phyloP scores from a whole-genome alignment of 2,329 filamentous ascomycete genomes.

The Dothidotthia symphoricarpi region DNA sequence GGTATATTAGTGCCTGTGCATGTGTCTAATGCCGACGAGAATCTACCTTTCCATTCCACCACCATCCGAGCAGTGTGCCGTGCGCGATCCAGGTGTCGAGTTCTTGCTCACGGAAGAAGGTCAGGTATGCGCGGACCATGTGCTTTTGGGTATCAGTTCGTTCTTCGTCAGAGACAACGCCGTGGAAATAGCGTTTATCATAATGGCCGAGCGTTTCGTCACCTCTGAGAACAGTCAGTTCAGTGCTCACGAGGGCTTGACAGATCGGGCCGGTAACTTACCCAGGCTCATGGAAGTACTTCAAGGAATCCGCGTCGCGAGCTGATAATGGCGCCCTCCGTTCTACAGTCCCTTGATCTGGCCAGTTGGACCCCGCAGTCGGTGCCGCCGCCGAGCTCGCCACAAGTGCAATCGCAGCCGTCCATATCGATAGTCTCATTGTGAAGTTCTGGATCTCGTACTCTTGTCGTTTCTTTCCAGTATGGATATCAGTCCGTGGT shows the following conservation, averaged over 20 bases:
- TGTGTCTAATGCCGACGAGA: background rate
- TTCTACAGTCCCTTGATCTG: background rate
- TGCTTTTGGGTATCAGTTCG: slow-evolving; percentile 65
- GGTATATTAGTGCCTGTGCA: slow-evolving; percentile 33
- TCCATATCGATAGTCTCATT: slow-evolving; percentile 32
- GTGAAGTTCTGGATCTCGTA: background rate
- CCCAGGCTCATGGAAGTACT: slow-evolving; percentile 44
- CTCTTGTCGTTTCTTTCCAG: too few relatives aligned
- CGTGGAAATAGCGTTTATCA: slow-evolving; percentile 67
- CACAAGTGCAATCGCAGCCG: slow-evolving; percentile 22
- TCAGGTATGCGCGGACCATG: slow-evolving; percentile 72
- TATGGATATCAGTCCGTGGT: too few relatives aligned
- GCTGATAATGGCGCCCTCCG: slow-evolving; percentile 1
- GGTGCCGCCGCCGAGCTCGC: slow-evolving; percentile 22
- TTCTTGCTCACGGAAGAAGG: slow-evolving; percentile 61
- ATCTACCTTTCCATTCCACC: slow-evolving; percentile 71
- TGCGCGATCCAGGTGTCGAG: slow-evolving; percentile 86
- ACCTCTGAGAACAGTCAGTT: slow-evolving; percentile 22
- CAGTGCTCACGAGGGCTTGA: background rate
- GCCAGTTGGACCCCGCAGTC: slow-evolving; percentile 3
- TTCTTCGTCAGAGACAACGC: slow-evolving; percentile 63
- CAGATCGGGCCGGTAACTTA: slow-evolving; percentile 18
- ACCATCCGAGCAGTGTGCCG: slow-evolving; percentile 81
- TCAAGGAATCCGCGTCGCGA: slow-evolving; percentile 20
- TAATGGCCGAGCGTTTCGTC: slow-evolving; percentile 67